Base-by-base conservation (phyloP, 176 grass and related monocot genomes). In the Chrysopogon serrulatus region DNA sequence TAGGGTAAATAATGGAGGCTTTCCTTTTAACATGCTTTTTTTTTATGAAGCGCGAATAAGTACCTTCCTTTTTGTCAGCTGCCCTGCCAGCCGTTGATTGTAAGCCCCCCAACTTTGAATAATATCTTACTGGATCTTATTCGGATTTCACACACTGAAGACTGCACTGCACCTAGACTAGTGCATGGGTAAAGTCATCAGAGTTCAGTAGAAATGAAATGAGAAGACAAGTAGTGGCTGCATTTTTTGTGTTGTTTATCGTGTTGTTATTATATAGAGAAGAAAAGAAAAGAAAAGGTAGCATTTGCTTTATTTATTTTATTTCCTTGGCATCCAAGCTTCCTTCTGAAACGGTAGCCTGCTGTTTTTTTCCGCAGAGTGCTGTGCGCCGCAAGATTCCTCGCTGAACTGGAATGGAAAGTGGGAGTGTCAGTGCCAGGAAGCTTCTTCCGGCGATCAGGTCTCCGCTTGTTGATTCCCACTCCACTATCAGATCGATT, bases 241-340 rank as follows among this genome's bases (percentile, higher is more conserved):
- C 6, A 40, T 39, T 40, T n/a, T 5, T 68, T 41, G 4, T 24
- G 44, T 7, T 70, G 6, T 24, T 54, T 54, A 6, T 49, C 19
- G 3, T 18, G 19, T 39, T 39, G 36, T 44, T 15, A 44, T 44
- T 49, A 18, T 15, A 48, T 44, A 48, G 45, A 51, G 45, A 19
- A 40, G 9, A 69, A 69, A 69, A 68, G 3, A 19, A 39, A 37
- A 39, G 10, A 24, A 41, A 36, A 24, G 2, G 35, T 21, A n/a
- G 26, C 77, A 65, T 76, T n/a, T 79, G 17, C 74, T 67, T 65
- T 65, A n/a, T 11, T 62, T 43, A 51, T 34, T 12, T 49, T 47
- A 44, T 30, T 79, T 72, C 66, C 84, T 47, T 79, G 84, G 11
- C 63, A 62, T 17, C 63, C 79, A 87, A 62, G 71, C 56, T 70